These are phyloP conservation scores for Talaromyces sp. DNA, from an alignment of 2,329 filamentous ascomycete genomes.

Conservation along the genomic window DNA sequence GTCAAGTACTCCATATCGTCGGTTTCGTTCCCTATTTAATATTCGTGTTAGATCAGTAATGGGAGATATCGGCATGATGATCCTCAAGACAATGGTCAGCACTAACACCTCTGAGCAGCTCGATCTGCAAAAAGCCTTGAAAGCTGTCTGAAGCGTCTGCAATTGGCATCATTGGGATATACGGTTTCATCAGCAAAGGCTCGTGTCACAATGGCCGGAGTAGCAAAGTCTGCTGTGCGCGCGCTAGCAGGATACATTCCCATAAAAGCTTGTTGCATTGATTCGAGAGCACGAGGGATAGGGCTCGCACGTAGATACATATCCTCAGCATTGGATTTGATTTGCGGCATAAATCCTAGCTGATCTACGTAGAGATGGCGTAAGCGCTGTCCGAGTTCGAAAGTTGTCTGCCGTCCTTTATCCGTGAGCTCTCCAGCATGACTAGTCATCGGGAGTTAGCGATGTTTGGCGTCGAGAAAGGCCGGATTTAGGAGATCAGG, in stretches of 20 bases:
- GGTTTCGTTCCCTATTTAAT: slow-evolving; percentile 58
- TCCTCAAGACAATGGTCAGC: background rate
- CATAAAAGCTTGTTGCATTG: slow-evolving; percentile 70
- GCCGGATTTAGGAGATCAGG: no score
- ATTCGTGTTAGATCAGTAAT: background rate
- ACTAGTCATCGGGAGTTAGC: slow-evolving; percentile 27
- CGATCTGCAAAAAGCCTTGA: slow-evolving; percentile 68
- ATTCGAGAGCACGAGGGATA: slow-evolving; percentile 72
- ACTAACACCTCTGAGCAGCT: slow-evolving; percentile 62
- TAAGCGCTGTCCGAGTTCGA: slow-evolving; percentile 64
- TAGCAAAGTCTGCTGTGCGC: slow-evolving; percentile 53
- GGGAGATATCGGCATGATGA: background rate
- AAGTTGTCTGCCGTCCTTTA: slow-evolving; percentile 68
- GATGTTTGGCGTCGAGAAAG: no score
- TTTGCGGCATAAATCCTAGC: slow-evolving; percentile 65
- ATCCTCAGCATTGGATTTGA: slow-evolving; percentile 55
- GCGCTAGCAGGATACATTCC: slow-evolving; percentile 66
- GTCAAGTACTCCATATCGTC: slow-evolving; percentile 82
- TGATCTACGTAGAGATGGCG: slow-evolving; percentile 72
- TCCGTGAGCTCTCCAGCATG: slow-evolving; percentile 68
- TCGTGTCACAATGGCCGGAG: slow-evolving; percentile 64
- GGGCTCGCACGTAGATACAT: slow-evolving; percentile 73
- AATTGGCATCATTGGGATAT: slow-evolving; percentile 73
- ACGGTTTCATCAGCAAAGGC: slow-evolving; percentile 70
- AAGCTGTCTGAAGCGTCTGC: slow-evolving; percentile 68